Percentiles rank a stretch among this genome's conserved stretches.
These are phyloP conservation scores for Penicillium frequentans DNA, from an alignment of 2,329 filamentous ascomycete genomes.

Conservation along the genomic window DNA sequence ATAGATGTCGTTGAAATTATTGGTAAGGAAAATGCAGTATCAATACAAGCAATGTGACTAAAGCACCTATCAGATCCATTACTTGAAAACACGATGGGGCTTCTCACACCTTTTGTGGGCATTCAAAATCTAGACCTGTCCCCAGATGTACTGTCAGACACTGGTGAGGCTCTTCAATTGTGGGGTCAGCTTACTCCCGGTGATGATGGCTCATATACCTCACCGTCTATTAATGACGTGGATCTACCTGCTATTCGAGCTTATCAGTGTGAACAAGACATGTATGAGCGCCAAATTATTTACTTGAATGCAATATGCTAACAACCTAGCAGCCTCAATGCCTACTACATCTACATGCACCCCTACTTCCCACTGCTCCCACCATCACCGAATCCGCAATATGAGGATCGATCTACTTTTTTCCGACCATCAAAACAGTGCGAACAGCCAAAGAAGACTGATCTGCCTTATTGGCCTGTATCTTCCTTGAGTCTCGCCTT, in stretches of 20 bases:
- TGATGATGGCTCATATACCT: slow-evolving; percentile 7
- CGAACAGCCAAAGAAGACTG: slow-evolving; percentile 5
- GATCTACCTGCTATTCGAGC: slow-evolving; percentile 11
- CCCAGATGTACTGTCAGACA: slow-evolving; percentile 12
- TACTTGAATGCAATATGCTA: not conserved
- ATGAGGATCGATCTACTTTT: slow-evolving; percentile 10
- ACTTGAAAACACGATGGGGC: slow-evolving; percentile 15
- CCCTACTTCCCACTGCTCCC: slow-evolving; percentile 27
- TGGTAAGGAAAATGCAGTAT: slow-evolving; percentile 1
- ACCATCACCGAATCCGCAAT: slow-evolving; percentile 3
- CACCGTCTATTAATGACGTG: not conserved
- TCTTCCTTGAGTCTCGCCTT: slow-evolving; percentile 23
- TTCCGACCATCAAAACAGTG: slow-evolving; percentile 1
- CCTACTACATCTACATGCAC: slow-evolving; percentile 29
- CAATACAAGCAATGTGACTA: not conserved
- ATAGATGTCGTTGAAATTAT: slow-evolving; percentile 4
- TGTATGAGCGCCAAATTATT: slow-evolving; percentile 12
- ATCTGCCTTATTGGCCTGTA: slow-evolving; percentile 20
- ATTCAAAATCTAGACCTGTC: slow-evolving; percentile 19
- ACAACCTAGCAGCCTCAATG: slow-evolving; percentile 16
- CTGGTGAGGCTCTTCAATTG: slow-evolving; percentile 5
- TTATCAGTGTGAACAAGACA: slow-evolving; percentile 21
- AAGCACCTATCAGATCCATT: slow-evolving; percentile 9
- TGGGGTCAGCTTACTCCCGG: slow-evolving; percentile 12
- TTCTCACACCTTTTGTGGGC: slow-evolving; percentile 17